Percentiles rank a stretch among this genome's conserved stretches.
phyloP scores from a whole-genome alignment of 306 rosid species.

The Calophaca sinica region DNA sequence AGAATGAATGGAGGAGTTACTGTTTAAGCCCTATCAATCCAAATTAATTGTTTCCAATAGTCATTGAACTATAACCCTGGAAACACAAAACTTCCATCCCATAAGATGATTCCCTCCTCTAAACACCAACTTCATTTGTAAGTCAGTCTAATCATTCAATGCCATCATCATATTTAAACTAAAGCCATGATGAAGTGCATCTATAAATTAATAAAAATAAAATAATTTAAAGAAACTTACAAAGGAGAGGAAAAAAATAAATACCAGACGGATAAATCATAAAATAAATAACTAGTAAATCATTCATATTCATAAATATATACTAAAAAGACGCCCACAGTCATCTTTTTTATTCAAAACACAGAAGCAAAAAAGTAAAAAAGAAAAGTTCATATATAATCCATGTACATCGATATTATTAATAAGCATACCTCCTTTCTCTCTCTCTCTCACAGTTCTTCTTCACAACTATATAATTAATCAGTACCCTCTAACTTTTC shows the following conservation, averaged over 20 bases:
- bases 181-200: constrained; percentile 22
- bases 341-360: constrained; percentile 59
- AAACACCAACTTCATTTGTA: constrained; percentile 34
- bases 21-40: constrained; percentile 20
- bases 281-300: constrained; percentile 40
- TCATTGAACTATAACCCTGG: not conserved
- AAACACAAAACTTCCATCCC: constrained; percentile 30
- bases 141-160: constrained; percentile 49
- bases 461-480: constrained; percentile 45
- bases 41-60: too few relatives aligned
- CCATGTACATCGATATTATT: constrained; percentile 42
- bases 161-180: constrained; percentile 38
- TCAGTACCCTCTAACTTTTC: constrained; percentile 14
- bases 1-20: constrained; percentile 23
- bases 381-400: constrained; percentile 41
- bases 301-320: constrained; percentile 31
- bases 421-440: constrained; percentile 42
- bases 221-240: constrained; percentile 1
- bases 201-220: constrained; percentile 36
- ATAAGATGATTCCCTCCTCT: constrained; percentile 9
- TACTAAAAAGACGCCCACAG: constrained; percentile 38
- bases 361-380: constrained; percentile 47
- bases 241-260: not conserved
- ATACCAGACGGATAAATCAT: constrained; percentile 5
- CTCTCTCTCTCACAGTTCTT: constrained; percentile 40